Evolutionary conservation across 352 stramenopile genomes (phyloP).

Genomic region (Phytophthora meadii): DNA sequence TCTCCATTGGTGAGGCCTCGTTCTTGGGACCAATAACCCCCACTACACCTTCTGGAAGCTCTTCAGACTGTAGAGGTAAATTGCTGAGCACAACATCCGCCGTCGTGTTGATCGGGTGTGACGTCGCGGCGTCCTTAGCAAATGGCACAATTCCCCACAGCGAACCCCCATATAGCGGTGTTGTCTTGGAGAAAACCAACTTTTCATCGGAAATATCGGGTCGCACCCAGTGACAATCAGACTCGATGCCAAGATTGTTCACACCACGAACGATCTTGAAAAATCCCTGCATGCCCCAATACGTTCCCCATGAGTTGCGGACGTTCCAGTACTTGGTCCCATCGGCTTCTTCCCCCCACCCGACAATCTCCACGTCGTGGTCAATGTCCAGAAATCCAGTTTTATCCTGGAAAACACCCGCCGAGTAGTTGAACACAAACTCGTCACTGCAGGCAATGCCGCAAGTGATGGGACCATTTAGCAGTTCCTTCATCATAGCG

Average conservation of each 20-base stretch:
- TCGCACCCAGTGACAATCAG: conserved; percentile 88
- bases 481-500: conserved; percentile 86
- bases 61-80: conserved; percentile 52
- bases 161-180: conserved; percentile 72
- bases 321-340: conserved; percentile 97
- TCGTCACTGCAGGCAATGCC: conserved; percentile 91
- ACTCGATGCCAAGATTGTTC: conserved; percentile 94
- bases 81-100: conserved; percentile 65
- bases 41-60: conserved; percentile 32
- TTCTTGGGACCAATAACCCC: conserved; percentile 5
- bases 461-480: conserved; percentile 92
- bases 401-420: conserved; percentile 92
- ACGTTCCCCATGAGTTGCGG: conserved; percentile 95
- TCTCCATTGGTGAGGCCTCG: conserved; percentile 9
- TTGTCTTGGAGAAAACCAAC: conserved; percentile 85
- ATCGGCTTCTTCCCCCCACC: conserved; percentile 92
- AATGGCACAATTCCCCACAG: conserved; percentile 85
- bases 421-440: conserved; percentile 92
- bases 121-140: conserved; percentile 78
- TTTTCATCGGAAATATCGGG: conserved; percentile 87
- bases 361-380: conserved; percentile 86
- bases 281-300: conserved; percentile 97
- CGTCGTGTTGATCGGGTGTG: conserved; percentile 91
- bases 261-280: conserved; percentile 94
- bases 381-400: conserved; percentile 87